Evolutionary conservation across 2,329 filamentous ascomycete genomes (phyloP).

Genomic region (Cytospora schulzeri): DNA sequence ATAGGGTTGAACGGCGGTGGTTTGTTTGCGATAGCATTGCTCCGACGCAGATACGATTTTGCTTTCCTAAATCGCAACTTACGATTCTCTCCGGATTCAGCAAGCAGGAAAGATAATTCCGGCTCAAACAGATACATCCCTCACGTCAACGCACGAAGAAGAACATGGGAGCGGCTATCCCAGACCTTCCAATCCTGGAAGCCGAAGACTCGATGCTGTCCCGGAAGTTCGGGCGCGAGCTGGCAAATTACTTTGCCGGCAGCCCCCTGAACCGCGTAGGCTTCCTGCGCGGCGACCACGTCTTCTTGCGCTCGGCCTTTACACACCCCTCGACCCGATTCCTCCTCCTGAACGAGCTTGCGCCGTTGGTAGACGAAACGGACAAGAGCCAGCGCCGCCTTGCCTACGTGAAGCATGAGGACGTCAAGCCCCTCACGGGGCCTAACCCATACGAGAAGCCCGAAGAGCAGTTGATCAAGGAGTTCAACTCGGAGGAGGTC

Average conservation of each 20-base stretch:
- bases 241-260: conserved; percentile 83
- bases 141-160: not conserved
- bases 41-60: not conserved
- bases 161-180: conserved; percentile 35
- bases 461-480: conserved; percentile 72
- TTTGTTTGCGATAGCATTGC: not conserved
- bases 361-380: conserved; percentile 62
- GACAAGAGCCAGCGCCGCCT: conserved; percentile 55
- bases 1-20: conserved; percentile 8
- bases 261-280: conserved; percentile 77
- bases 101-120: not conserved
- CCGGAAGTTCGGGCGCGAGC: conserved; percentile 75
- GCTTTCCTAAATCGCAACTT: not conserved
- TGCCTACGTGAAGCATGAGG: conserved; percentile 67
- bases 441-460: conserved; percentile 67
- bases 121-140: conserved; percentile 3
- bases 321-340: conserved; percentile 68
- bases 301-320: conserved; percentile 71
- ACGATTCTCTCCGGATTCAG: not conserved
- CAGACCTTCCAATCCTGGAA: conserved; percentile 47
- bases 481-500: conserved; percentile 71
- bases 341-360: conserved; percentile 76
- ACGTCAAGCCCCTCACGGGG: conserved; percentile 72
- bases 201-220: conserved; percentile 68
- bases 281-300: conserved; percentile 71